Evolutionary conservation across 1,284 basidiomycete species (phyloP), one percentile per base, ranked within the genome.

Genomic region (Pseudozyma sp.): DNA sequence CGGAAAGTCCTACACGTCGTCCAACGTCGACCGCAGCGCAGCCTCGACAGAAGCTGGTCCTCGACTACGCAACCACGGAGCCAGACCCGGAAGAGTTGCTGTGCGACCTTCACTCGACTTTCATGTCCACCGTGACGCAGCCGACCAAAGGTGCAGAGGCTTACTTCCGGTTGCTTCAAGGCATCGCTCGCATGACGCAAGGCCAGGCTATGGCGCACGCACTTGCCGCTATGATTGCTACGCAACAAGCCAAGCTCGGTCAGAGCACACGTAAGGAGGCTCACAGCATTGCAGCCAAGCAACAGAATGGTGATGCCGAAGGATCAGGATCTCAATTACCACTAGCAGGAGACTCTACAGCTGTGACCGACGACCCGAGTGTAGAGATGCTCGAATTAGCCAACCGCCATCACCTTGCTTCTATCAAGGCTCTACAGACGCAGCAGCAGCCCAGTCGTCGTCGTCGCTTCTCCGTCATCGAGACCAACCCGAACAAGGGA

Each of bases 191-290:
- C 21, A 42, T 74, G 55, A 12, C 16, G 8, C 71, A 74, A 55
- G 71, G 71, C n/a, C 66, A 66, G 38, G 71, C 71, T 0, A 74
- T 74, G 71, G 66, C 71, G 0, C 71, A 74, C 44, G 71, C 71
- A 2, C 62, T 74, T 12, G 71, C 71, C 5, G 71, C 66, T 10
- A 47, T 74, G 48, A 44, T 60, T 13, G 71, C 71, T 5, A 62
- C 59, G 0, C 66, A 56, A 10, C 66, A 62, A 38, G 62, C 55
- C 52, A 69, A 51, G 11, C n/a, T 54, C 7, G 11, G 16, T 13
- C 42, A 31, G 5, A 40, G n/a, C 12, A 31, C 21, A 19, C 5
- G 14, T 25, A 31, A 58, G 38, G 11, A n/a, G n/a, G 38, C 16
- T 14, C 5, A n/a, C 5, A 38, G 39, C 8, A 35, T 35, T 16